phyloP scores from a whole-genome alignment of 1,284 basidiomycete genomes.

The Ceratobasidium sp. region DNA sequence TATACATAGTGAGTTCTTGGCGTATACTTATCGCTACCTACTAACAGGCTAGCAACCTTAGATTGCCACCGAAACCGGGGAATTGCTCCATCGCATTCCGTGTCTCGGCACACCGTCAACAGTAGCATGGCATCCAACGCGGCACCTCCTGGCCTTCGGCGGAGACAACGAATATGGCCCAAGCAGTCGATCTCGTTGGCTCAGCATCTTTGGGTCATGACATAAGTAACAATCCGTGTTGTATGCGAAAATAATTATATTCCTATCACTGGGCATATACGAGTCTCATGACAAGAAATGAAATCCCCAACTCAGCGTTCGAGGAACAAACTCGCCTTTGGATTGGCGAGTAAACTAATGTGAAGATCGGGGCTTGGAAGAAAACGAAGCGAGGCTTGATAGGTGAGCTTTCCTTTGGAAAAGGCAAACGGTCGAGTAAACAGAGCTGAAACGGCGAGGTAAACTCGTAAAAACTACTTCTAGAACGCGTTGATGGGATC shows the following conservation, averaged over 20 bases:
- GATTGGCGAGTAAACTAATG: background rate
- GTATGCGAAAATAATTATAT: background rate
- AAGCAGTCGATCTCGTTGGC: constrained; percentile 39
- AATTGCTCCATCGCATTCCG: constrained; percentile 33
- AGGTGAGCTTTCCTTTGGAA: too few species aligned
- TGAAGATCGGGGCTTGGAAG: background rate
- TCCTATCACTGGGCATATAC: too few species aligned
- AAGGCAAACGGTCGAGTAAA: too few species aligned
- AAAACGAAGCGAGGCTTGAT: too few species aligned
- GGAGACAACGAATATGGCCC: constrained; percentile 41
- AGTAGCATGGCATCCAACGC: constrained; percentile 41
- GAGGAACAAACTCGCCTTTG: background rate
- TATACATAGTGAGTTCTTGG: constrained; percentile 21
- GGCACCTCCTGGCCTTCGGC: constrained; percentile 28
- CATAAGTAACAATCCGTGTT: background rate
- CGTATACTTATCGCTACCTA: background rate
- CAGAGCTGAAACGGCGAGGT: too few species aligned
- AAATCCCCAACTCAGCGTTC: too few species aligned
- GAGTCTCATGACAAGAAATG: too few species aligned
- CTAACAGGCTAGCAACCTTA: background rate
- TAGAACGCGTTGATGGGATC: background rate
- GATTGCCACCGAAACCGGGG: constrained; percentile 38
- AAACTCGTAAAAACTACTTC: background rate
- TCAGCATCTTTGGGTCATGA: constrained; percentile 42
- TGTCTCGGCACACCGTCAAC: constrained; percentile 40